Base-by-base conservation (phyloP, 164 flowering plant species). In the Piper betle region DNA sequence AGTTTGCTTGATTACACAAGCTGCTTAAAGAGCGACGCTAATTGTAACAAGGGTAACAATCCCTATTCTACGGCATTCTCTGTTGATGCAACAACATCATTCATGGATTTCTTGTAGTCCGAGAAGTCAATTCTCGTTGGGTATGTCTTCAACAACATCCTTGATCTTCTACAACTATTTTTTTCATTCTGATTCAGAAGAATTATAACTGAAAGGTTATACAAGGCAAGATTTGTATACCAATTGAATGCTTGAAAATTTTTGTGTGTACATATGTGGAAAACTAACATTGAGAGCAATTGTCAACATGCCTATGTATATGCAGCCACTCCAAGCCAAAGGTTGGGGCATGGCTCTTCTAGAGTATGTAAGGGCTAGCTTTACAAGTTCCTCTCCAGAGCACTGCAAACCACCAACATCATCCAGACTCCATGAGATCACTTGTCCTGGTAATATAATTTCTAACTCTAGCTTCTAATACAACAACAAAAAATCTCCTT, bases 341-440 rank as follows among this genome's bases (percentile, higher is more conserved):
- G 82, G 72, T 63, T 93, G 98, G 98, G 98, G 89, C 62, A 80
- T 52, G 68, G 96, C 96, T 63, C 82, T 92, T 41, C 43, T 82
- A 55, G 97, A 87, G 66, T 82, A 70, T 75, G 79, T 77, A 0
- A 71, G 80, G 52, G 82, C 91, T 20, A 73, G 80, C 82, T 78
- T 93, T 57, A 69, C 81, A 20, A 82, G 74, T 69, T 64, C 78
- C 20, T 68, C 69, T 55, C 66, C 82, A 56, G 73, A 4, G 6
- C 9, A 80, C 74, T 62, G 77, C 64, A 82, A 82, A 60, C 81
- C 77, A 33, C 79, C 91, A n/a, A 65, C 81, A 10, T 39, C 70
- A 19, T 63, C 77, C 71, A 82, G 92, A 69, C 88, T 90, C 40
- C 64, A 72, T 58, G 81, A 87, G 71, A 93, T 93, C 58, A 69